Conservation (phyloP, 2,329 filamentous ascomycete species). For the Exophiala sideris region DNA sequence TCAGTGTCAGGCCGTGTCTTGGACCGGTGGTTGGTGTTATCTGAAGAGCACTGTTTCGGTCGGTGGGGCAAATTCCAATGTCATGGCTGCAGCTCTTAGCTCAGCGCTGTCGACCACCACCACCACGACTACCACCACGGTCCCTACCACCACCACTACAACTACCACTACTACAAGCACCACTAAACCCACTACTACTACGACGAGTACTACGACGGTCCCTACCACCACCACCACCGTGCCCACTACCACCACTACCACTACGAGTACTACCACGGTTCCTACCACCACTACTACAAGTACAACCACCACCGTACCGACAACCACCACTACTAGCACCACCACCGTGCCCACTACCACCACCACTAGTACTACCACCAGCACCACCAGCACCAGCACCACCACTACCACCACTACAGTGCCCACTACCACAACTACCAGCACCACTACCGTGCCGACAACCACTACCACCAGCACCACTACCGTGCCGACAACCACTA, state of each 20-base stretch:
- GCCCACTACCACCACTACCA: not conserved
- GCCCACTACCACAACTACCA: not conserved
- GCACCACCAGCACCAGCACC: no score
- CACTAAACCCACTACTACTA: no score
- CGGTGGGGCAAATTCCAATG: not conserved
- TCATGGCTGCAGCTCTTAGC: not conserved
- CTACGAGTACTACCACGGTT: not conserved
- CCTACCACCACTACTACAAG: not conserved
- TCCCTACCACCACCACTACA: not conserved
- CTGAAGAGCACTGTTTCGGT: not conserved
- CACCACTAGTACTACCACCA: no score
- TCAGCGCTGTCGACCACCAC: not conserved
- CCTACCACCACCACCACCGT: not conserved
- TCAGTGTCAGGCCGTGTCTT: not conserved
- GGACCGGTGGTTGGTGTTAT: conserved; percentile 1
- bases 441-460: not conserved
- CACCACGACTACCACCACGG: not conserved
- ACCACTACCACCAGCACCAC: not conserved
- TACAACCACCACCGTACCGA: not conserved
- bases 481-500: not conserved
- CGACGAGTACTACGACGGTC: not conserved
- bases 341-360: not conserved
- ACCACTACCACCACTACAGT: no score
- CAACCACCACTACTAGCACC: not conserved
- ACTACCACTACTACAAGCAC: not conserved